Percentiles rank a stretch among this genome's conserved stretches.
Evolutionary conservation across 2,329 filamentous ascomycete species (phyloP).

Genomic region (Botryosphaeria dothidea): DNA sequence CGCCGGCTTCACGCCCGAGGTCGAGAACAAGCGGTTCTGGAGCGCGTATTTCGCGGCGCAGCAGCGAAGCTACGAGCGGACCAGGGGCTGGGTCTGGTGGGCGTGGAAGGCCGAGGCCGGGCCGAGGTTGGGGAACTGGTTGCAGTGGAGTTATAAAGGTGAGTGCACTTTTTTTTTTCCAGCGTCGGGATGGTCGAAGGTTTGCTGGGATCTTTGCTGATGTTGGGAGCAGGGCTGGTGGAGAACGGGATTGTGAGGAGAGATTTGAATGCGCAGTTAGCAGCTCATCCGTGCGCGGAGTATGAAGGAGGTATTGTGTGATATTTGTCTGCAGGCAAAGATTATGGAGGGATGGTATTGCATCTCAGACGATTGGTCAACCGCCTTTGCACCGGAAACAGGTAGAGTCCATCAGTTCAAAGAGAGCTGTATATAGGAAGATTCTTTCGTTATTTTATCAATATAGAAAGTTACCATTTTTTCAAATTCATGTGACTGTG

Average conservation of each 20-base stretch:
- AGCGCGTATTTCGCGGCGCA: slow-evolving; percentile 59
- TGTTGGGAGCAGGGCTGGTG: slow-evolving; percentile 19
- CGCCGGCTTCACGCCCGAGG: not conserved
- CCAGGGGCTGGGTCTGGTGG: slow-evolving; percentile 62
- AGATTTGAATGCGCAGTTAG: slow-evolving; percentile 19
- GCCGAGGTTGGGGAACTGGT: slow-evolving; percentile 42
- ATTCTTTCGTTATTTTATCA: too few relatives aligned
- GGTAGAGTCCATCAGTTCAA: too few relatives aligned
- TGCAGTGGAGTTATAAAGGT: slow-evolving; percentile 51
- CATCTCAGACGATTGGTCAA: too few relatives aligned
- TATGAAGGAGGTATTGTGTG: too few relatives aligned
- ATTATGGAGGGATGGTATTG: too few relatives aligned
- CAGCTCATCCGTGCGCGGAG: not conserved
- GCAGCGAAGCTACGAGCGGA: slow-evolving; percentile 55
- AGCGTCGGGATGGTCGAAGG: too few relatives aligned
- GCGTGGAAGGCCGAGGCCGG: slow-evolving; percentile 52
- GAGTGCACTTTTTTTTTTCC: slow-evolving; percentile 37
- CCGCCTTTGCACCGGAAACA: too few relatives aligned
- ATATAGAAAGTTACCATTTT: too few relatives aligned
- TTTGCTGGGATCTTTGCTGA: too few relatives aligned
- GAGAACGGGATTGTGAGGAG: slow-evolving; percentile 27
- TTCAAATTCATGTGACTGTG: too few relatives aligned
- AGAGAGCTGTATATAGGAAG: too few relatives aligned
- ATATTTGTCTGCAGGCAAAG: too few relatives aligned
- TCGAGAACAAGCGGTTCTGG: slow-evolving; percentile 51